Conservation (phyloP, 495 filamentous ascomycete genomes). For the Lichenothelia convexa region DNA sequence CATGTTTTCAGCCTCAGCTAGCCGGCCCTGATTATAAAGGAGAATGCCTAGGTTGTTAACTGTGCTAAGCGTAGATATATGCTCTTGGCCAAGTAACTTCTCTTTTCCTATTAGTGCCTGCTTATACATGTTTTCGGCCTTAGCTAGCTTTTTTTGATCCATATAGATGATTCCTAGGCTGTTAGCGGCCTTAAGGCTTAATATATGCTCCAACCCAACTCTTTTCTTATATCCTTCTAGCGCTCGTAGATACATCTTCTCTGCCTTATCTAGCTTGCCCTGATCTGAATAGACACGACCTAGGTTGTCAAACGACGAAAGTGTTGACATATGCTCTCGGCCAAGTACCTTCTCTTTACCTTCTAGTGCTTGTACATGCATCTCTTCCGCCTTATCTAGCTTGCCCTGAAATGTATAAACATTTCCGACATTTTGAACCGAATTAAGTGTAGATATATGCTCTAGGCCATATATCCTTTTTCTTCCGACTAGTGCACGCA, state of each 20-base stretch:
- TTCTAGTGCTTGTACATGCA: constrained; percentile 13
- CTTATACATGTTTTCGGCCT: constrained; percentile 23
- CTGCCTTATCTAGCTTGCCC: too few species aligned
- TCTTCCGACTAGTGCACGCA: constrained; percentile 2
- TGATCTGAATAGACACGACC: constrained; percentile 11
- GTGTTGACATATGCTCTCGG: constrained; percentile 23
- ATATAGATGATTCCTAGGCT: constrained; percentile 3
- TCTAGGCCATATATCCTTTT: constrained; percentile 2
- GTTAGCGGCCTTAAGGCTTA: constrained; percentile 21
- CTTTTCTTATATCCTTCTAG: constrained; percentile 18
- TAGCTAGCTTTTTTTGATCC: constrained; percentile 15
- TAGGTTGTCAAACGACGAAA: constrained; percentile 16
- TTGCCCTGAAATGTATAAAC: constrained; percentile 11
- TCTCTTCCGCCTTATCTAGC: constrained; percentile 19
- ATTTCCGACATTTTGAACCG: constrained; percentile 4
- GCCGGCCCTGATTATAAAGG: too few species aligned
- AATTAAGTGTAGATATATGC: constrained; percentile 1
- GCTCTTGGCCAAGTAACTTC: constrained; percentile 22
- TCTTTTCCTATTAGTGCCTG: constrained; percentile 15
- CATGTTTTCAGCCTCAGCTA: too few species aligned
- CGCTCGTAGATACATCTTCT: too few species aligned
- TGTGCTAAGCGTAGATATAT: constrained; percentile 25
- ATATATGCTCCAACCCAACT: constrained; percentile 22
- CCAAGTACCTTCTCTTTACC: constrained; percentile 22
- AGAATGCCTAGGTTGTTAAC: too few species aligned